Evolutionary conservation across 768 basidiomycete species (phyloP).

Genomic region (Trametes cubensis): DNA sequence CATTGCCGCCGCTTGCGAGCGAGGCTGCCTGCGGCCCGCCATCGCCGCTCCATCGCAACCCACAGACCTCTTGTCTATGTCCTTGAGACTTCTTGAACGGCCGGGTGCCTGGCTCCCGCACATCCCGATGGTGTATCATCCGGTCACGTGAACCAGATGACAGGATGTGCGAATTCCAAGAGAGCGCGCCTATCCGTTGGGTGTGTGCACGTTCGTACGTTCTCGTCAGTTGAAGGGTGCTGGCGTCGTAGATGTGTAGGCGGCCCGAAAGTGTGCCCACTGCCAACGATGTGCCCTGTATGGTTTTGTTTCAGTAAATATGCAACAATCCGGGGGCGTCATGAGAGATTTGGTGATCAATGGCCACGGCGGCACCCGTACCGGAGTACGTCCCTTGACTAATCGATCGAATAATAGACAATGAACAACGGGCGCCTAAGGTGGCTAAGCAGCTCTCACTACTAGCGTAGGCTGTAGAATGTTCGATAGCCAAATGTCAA

Average conservation of each 20-base stretch:
- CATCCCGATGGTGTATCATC: slow-evolving; percentile 89
- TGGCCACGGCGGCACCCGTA: background rate
- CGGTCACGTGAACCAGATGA: slow-evolving; percentile 92
- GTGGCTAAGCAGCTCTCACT: slow-evolving; percentile 1
- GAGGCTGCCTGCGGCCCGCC: slow-evolving; percentile 50
- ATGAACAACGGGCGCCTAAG: background rate
- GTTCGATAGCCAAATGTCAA: slow-evolving; percentile 1
- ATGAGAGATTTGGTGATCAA: background rate
- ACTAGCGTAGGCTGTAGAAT: background rate
- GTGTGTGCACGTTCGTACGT: slow-evolving; percentile 85
- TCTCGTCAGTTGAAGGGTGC: slow-evolving; percentile 70
- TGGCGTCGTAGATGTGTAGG: slow-evolving; percentile 93
- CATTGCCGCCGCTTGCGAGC: slow-evolving; percentile 94
- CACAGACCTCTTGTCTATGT: slow-evolving; percentile 94
- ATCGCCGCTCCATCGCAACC: slow-evolving; percentile 84
- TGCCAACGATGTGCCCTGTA: slow-evolving; percentile 81
- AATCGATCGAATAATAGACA: background rate
- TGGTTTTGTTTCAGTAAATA: slow-evolving; percentile 2
- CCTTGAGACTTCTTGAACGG: slow-evolving; percentile 76
- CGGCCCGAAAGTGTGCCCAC: slow-evolving; percentile 90
- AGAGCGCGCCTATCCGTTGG: slow-evolving; percentile 89
- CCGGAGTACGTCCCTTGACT: background rate
- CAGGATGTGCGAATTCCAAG: slow-evolving; percentile 89
- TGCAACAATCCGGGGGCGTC: background rate
- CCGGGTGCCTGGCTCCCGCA: slow-evolving; percentile 64